These are phyloP conservation scores for Eucalyptus tenuipes DNA, from an alignment of 345 rosid species.

Conservation along the genomic window DNA sequence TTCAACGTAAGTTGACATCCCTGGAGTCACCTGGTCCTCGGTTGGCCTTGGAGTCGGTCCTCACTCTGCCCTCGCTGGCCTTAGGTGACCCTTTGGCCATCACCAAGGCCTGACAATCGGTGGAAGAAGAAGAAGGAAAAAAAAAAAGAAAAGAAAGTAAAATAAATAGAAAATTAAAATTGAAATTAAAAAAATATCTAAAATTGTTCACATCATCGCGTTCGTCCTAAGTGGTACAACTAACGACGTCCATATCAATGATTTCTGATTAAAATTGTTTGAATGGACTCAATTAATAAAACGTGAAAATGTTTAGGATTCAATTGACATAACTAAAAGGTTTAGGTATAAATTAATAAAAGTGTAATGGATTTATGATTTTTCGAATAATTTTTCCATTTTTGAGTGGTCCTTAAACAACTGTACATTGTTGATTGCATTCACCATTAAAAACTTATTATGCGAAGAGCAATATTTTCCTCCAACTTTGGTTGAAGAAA, in stretches of 20 bases:
- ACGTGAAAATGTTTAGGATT: fast-evolving
- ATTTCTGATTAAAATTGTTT: too few species aligned
- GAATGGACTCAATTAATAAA: too few species aligned
- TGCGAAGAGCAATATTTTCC: not conserved
- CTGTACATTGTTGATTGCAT: not conserved
- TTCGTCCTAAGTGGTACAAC: not conserved
- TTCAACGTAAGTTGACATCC: not conserved
- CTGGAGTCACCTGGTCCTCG: not conserved
- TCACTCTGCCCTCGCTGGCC: too few species aligned
- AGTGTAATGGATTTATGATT: too few species aligned
- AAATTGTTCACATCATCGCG: not conserved
- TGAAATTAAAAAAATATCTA: too few species aligned
- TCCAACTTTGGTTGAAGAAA: not conserved
- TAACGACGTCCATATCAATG: fast-evolving
- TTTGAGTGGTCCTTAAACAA: not conserved
- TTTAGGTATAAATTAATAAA: too few species aligned
- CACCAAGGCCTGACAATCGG: fast-evolving
- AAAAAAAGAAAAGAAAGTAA: fast-evolving
- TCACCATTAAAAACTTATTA: not conserved
- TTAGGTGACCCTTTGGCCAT: too few species aligned
- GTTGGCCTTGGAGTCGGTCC: too few species aligned
- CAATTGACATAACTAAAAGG: not conserved
- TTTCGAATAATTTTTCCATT: too few species aligned
- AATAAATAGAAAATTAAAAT: too few species aligned
- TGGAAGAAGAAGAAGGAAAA: not conserved